A percentile compares a stretch with the other conserved stretches of the same genome.
phyloP scores from a whole-genome alignment of 148 eudicot genomes.

The Silene uniflora region DNA sequence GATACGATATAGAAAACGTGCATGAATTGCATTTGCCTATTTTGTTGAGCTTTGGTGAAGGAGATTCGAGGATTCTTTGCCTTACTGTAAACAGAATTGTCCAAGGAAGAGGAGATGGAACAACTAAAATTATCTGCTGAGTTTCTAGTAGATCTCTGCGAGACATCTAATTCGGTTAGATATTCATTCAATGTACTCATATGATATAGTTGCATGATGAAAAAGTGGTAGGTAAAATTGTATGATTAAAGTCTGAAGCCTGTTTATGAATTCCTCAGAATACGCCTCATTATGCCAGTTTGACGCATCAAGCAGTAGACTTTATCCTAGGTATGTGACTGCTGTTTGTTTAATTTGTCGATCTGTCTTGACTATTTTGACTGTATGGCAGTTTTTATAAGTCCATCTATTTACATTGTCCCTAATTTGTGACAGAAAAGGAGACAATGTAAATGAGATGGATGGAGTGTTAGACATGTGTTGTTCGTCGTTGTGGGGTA shows the following conservation, averaged over 20 bases:
- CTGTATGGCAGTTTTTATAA: no score
- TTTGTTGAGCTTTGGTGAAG: not conserved
- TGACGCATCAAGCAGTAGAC: slow-evolving; percentile 90
- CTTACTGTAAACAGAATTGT: slow-evolving; percentile 40
- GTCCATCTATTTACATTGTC: no score
- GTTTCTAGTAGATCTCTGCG: slow-evolving; percentile 89
- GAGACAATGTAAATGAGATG: no score
- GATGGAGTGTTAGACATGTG: no score
- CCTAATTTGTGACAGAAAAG: no score
- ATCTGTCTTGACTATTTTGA: not conserved
- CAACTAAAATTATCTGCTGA: slow-evolving; percentile 74
- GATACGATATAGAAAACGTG: no score
- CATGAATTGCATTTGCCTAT: not conserved
- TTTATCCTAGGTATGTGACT: slow-evolving; percentile 55
- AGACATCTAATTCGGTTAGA: slow-evolving; percentile 38
- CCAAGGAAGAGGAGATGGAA: slow-evolving; percentile 56
- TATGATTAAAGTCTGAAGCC: not conserved
- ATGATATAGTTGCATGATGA: not conserved
- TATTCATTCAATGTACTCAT: slow-evolving; percentile 21
- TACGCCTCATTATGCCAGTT: slow-evolving; percentile 50
- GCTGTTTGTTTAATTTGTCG: not conserved
- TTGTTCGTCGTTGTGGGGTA: no score
- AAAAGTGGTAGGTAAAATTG: not conserved
- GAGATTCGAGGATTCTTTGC: slow-evolving; percentile 6
- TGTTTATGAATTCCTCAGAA: slow-evolving; percentile 35